A percentile compares a stretch with the other conserved stretches of the same genome.
phyloP scores from a whole-genome alignment of 2,329 filamentous ascomycete species.

The Fusarium incarnatum region DNA sequence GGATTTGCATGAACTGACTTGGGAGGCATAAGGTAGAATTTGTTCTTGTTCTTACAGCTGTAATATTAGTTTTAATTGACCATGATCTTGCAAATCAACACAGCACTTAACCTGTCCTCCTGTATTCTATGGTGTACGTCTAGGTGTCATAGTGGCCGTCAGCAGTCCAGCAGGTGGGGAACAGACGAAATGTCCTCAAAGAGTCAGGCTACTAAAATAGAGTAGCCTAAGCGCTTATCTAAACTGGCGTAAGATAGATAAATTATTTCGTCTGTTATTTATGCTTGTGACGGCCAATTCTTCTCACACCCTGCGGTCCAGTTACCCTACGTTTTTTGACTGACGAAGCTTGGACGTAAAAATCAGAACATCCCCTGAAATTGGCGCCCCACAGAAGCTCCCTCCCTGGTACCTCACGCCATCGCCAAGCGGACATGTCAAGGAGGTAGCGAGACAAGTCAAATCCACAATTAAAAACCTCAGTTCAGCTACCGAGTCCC shows the following conservation, averaged over 20 bases:
- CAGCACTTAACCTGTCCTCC: accelerated
- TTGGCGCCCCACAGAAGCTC: neutral
- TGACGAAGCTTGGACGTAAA: neutral
- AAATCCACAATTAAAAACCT: constrained; percentile 2
- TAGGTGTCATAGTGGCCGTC: too few species aligned
- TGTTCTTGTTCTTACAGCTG: accelerated
- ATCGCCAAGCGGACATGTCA: neutral
- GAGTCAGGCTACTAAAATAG: too few species aligned
- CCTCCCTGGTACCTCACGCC: neutral
- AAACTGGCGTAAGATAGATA: too few species aligned
- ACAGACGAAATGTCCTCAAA: too few species aligned
- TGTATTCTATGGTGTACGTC: accelerated
- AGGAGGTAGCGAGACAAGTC: neutral
- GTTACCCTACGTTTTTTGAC: neutral
- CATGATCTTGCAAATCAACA: neutral
- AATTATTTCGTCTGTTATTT: too few species aligned
- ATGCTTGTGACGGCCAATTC: too few species aligned
- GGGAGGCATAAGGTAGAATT: neutral
- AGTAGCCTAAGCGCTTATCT: too few species aligned
- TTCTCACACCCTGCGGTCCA: too few species aligned
- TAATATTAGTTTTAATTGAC: neutral
- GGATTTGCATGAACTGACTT: accelerated
- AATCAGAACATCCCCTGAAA: neutral
- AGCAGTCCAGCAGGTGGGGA: too few species aligned
- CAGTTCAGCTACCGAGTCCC: neutral